Evolutionary conservation across 495 filamentous ascomycete genomes (phyloP).

Genomic region (Friedmanniomyces endolithicus): DNA sequence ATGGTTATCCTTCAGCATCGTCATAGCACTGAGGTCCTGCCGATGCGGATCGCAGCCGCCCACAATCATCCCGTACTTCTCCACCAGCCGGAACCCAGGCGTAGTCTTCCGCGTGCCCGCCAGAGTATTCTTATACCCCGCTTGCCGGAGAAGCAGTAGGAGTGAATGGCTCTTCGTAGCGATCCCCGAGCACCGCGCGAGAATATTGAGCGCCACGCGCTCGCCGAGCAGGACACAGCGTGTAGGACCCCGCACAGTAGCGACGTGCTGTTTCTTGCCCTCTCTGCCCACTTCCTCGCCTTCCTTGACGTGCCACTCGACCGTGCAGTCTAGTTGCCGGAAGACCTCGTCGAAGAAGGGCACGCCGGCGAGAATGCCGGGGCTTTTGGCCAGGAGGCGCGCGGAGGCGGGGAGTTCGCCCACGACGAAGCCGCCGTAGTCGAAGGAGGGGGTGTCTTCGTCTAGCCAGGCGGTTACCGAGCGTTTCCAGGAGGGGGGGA

Average conservation of each 20-base stretch:
- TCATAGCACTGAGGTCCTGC: conserved; percentile 86
- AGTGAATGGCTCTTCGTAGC: conserved; percentile 52
- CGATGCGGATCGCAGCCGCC: conserved; percentile 85
- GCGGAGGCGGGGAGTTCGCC: conserved; percentile 67
- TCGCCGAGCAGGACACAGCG: conserved; percentile 82
- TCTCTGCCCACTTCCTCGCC: conserved; percentile 37
- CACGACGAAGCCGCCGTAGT: conserved; percentile 95
- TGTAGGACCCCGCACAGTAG: conserved; percentile 77
- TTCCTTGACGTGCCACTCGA: conserved; percentile 78
- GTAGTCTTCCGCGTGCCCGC: conserved; percentile 95
- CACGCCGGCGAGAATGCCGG: conserved; percentile 77
- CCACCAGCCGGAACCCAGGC: conserved; percentile 85
- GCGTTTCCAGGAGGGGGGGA: conserved; percentile 72
- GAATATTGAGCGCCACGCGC: conserved; percentile 80
- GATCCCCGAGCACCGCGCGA: conserved; percentile 86
- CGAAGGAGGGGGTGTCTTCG: conserved; percentile 90
- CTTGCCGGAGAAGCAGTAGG: conserved; percentile 40
- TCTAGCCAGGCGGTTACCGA: conserved; percentile 74
- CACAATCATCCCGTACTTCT: conserved; percentile 95
- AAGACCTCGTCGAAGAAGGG: conserved; percentile 97
- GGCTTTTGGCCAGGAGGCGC: conserved; percentile 74
- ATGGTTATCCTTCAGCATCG: conserved; percentile 98
- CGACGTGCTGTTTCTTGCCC: conserved; percentile 41
- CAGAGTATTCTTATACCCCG: conserved; percentile 71
- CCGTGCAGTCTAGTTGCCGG: conserved; percentile 72